Conservation (phyloP, 2,329 filamentous ascomycete genomes). For the Neonectria neomacrospora region DNA sequence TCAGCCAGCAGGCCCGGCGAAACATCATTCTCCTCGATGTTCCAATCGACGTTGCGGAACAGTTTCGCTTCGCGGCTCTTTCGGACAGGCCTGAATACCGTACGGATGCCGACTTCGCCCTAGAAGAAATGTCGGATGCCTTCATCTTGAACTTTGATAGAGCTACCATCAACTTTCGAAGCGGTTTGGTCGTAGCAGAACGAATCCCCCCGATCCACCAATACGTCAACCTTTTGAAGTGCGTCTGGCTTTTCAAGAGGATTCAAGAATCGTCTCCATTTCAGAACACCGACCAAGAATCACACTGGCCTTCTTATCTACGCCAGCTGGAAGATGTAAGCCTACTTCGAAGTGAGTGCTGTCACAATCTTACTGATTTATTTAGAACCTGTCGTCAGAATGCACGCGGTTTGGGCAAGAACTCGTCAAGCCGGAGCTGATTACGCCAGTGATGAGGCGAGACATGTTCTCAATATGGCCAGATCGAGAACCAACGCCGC, state of each 20-base stretch:
- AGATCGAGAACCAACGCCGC: conserved; percentile 40
- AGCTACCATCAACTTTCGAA: conserved; percentile 40
- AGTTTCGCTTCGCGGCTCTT: conserved; percentile 39
- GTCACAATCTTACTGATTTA: conserved; percentile 10
- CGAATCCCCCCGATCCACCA: conserved; percentile 39
- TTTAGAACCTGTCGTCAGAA: conserved; percentile 43
- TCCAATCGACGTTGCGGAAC: conserved; percentile 40
- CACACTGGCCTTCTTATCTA: conserved; percentile 51
- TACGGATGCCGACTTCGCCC: conserved; percentile 37
- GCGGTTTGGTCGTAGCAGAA: conserved; percentile 44
- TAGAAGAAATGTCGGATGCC: conserved; percentile 47
- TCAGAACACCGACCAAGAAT: conserved; percentile 31
- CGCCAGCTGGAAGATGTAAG: conserved; percentile 48
- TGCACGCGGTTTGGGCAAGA: conserved; percentile 44
- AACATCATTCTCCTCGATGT: conserved; percentile 29
- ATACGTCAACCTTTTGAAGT: conserved; percentile 49
- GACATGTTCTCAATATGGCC: conserved; percentile 47
- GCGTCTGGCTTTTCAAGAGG: conserved; percentile 46
- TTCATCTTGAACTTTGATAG: conserved; percentile 46
- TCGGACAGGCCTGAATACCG: conserved; percentile 36
- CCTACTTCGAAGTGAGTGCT: accelerated
- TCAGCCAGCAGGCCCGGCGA: conserved; percentile 35
- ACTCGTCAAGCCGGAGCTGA: conserved; percentile 41
- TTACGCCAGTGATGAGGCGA: conserved; percentile 29
- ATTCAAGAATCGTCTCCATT: conserved; percentile 36